Conservation (phyloP, 2,329 filamentous ascomycete species). For the Zymoseptoria passerinii region DNA sequence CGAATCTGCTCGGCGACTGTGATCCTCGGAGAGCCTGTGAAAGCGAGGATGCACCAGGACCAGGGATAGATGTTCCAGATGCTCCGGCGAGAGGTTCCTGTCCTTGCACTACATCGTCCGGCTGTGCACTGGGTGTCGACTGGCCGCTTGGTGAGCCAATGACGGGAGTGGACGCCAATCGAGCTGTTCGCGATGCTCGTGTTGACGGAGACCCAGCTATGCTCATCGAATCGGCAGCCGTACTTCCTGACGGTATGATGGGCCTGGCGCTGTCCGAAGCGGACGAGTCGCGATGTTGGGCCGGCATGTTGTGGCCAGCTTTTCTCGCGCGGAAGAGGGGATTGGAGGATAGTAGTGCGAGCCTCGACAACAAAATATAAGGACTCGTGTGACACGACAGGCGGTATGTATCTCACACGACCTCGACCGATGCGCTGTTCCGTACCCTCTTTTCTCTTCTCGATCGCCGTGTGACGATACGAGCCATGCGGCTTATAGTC, state of each 20-base stretch:
- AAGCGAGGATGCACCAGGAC: conserved; percentile 78
- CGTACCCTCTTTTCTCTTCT: background rate
- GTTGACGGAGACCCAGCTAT: conserved; percentile 30
- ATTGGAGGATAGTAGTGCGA: background rate
- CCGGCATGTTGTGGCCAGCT: background rate
- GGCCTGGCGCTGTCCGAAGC: conserved; percentile 6
- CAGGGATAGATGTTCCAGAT: conserved; percentile 51
- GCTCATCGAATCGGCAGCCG: conserved; percentile 13
- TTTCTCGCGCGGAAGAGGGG: background rate
- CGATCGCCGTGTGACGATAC: background rate
- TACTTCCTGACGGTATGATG: conserved; percentile 17
- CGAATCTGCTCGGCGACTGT: conserved; percentile 60
- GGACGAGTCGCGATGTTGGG: background rate
- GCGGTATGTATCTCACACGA: background rate
- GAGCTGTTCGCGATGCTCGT: conserved; percentile 36
- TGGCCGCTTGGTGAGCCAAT: conserved; percentile 16
- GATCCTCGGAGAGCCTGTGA: conserved; percentile 78
- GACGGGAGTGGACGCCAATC: conserved; percentile 23
- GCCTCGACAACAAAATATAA: background rate
- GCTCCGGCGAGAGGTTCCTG: conserved; percentile 56
- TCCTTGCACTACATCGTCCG: conserved; percentile 41
- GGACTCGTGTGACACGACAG: background rate
- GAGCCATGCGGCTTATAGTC: background rate
- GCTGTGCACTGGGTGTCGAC: conserved; percentile 10
- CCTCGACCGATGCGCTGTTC: background rate